Evolutionary conservation across 805 yeast genomes (phyloP), one percentile per base, ranked within the genome.

Genomic region (Lipomyces yamadae): DNA sequence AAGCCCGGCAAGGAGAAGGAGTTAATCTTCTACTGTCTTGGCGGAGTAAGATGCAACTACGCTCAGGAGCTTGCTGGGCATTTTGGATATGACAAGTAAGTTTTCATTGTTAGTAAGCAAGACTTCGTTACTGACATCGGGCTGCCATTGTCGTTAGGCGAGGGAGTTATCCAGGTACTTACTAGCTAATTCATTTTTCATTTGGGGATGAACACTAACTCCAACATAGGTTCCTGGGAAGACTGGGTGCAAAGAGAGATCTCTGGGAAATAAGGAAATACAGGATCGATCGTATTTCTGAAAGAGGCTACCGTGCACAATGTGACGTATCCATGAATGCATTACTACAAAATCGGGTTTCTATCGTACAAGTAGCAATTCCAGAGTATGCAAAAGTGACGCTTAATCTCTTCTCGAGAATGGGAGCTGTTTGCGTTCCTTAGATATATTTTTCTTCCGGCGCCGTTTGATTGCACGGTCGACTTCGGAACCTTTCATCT

Each of bases 31-130:
- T 93, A 93, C 80, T 94, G 99, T 79, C 85, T 90, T 59, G 97
- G 90, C 7, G 99, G 99, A 64, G 90, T 92, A 58, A 87, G 99
- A 81, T 89, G 96, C 32, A 84, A 91, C 56, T 91, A 92, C 69
- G 93, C 97, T 55, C 97, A 92, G 76, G 96, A 91, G 75, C 82
- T 94, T 75, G 98, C 98, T 13, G 85, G 87, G 68, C 90, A 97
- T 32, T 91, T 88, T 78, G 98, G 98, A 10, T 94, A 94, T 79
- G 80, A 83, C 60, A 84, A 90, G 74, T 72, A 60, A 60, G 75
- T 64, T 11, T 4, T 5, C 13, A 30, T 24, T 52, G 55, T 52
- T 11, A 13, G 3, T 29, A 32, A 29, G 15, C 34, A 33, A 7
- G 55, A 24, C 6, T 24, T 4, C 2, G 33, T 18, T 52, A n/a